Evolutionary conservation across 371 early-diverging fungal genomes (phyloP), one percentile per base, ranked within the genome.

Genomic region (Coemansia sp.): DNA sequence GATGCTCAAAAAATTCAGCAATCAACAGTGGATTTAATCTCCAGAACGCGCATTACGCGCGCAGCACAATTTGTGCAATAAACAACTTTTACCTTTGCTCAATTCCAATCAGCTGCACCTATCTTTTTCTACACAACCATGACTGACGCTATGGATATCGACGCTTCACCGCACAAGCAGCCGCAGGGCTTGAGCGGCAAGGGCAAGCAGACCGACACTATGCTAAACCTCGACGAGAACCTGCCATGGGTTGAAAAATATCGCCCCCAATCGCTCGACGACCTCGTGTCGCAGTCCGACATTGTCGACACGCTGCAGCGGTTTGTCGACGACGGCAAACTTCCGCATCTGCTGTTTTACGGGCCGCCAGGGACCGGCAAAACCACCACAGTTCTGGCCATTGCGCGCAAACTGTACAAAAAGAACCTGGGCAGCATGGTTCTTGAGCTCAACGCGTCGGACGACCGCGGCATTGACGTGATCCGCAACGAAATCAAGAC

Each of bases 361-460:
- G 99, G 99, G 2, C 98, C 99, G 26, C 98, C 99, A 4, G 98
- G 98, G 60, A 96, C 96, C 9, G 99, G 99, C 12, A 99, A 99
- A 82, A 99, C 99, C 0, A 95, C 98, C 0, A 93, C 97, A 1
- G 94, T 97, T 54, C 83, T 97, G 55, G 97, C 97, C 0, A 90
- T 93, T 68, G 93, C 96, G 2, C 86, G 90, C 53, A 84, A 90
- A 68, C 82, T 99, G 12, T 99, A 95, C 77, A 92, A 92, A 25
- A 84, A 87, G 37, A 83, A 86, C 67, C 88, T 85, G 74, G 88
- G 88, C 64, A 86, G 89, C 61, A 95, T 94, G 93, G 90, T 93
- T 21, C 84, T 96, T 55, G 96, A 98, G 88, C 82, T 99, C 57
- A 99, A 99, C 82, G 99, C 99, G 0, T 97, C 97, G 1, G 99